Evolutionary conservation across 768 basidiomycete species (phyloP), one percentile per base, ranked within the genome.

Genomic region (Mrakia blollopis): DNA sequence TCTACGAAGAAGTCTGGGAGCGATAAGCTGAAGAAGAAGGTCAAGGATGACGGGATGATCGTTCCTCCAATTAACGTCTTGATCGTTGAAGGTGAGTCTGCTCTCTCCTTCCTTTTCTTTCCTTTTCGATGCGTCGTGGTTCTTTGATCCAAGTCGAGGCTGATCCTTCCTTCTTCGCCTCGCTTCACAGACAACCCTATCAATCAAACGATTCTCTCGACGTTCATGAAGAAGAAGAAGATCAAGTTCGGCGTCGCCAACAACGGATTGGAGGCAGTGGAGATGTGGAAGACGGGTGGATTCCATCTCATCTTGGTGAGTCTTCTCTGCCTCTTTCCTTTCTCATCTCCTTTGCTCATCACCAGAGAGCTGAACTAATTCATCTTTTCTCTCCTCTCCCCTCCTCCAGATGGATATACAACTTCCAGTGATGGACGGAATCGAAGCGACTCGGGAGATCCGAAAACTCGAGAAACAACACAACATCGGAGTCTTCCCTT

Each of bases 361-460:
- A 13, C 63, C 32, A 35, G 18, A 30, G 35, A 16, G 2, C 73
- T 57, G 62, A 47, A 21, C 41, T 62, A 18, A 61, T n/a, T n/a
- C n/a, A n/a, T n/a, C 35, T 2, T 74, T 14, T 16, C 30, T 72
- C 37, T 32, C 67, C 47, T 54, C 30, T 44, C 32, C 39, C 6
- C 32, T 25, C 65, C 25, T 39, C 2, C 80, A 98, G 96, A 99
- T 99, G 97, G 97, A 99, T 85, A 98, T 99, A 73, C 96, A 98
- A 84, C 94, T 99, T 89, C 97, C 97, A 13, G 90, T 98, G 80
- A 98, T 97, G 92, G 93, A 96, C 84, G 97, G 97, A 47, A 97
- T 98, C 69, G 89, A 93, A 82, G 97, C 97, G 10, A 99, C 97
- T 5, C 94, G 94, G 81, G 92, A 95, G 83, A 99, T 99, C 77